These are phyloP conservation scores for Cryoendolithus antarcticus DNA, from an alignment of 2,329 filamentous ascomycete species.

Conservation along the genomic window DNA sequence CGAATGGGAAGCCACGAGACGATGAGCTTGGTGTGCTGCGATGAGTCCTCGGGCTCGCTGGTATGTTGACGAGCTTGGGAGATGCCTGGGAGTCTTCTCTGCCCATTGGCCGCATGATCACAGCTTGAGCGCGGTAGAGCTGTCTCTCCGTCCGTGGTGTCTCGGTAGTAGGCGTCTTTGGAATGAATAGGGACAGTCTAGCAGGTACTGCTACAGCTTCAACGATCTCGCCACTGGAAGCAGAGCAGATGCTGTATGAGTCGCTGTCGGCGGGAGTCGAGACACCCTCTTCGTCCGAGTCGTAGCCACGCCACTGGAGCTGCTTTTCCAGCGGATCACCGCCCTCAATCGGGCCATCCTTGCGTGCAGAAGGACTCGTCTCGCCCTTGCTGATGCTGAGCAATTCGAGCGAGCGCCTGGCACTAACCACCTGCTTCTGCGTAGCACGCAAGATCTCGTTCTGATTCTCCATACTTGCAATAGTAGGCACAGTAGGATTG, in stretches of 20 bases:
- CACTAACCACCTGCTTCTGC: background rate
- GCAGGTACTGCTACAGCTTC: background rate
- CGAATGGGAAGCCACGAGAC: background rate
- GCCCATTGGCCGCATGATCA: conserved; percentile 2
- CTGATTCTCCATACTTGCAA: too few relatives aligned
- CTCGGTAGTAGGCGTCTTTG: too few relatives aligned
- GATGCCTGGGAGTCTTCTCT: conserved; percentile 1
- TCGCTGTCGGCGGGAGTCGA: conserved; percentile 4
- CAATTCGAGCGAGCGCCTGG: conserved; percentile 1
- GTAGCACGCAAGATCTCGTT: background rate
- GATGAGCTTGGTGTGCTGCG: background rate
- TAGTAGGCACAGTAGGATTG: conserved; percentile 1
- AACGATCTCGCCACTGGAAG: conserved; percentile 5
- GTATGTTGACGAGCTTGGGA: conserved; percentile 4
- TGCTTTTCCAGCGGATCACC: conserved; percentile 1
- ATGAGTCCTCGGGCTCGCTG: conserved; percentile 2
- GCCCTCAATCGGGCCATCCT: too few relatives aligned
- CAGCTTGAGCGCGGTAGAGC: conserved; percentile 1
- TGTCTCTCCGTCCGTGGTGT: background rate
- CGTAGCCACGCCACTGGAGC: conserved; percentile 1
- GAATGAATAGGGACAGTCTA: too few relatives aligned
- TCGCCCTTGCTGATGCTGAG: background rate
- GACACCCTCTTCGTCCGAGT: conserved; percentile 5
- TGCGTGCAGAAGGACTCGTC: background rate
- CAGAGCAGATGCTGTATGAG: conserved; percentile 3